Evolutionary conservation across 2,329 filamentous ascomycete species (phyloP).

Genomic region (Ophiostoma himal-ulmi): DNA sequence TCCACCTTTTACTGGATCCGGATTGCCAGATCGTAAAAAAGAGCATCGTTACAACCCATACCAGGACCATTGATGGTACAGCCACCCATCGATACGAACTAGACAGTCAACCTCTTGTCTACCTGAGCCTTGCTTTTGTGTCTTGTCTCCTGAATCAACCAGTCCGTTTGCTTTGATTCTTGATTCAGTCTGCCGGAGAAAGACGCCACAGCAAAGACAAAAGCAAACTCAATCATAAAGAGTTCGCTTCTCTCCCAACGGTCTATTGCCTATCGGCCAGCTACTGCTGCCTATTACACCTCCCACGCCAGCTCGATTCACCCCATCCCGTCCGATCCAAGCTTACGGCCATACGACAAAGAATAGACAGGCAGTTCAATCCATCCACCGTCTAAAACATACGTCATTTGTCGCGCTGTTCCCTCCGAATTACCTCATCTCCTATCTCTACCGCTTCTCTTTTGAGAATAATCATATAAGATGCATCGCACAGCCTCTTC

Average conservation of each 20-base stretch:
- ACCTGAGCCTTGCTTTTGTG: neutral
- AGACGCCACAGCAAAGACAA: neutral
- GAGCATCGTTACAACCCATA: neutral
- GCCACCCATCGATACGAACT: neutral
- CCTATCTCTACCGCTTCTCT: neutral
- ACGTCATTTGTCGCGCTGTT: constrained; percentile 3
- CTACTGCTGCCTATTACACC: neutral
- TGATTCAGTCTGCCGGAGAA: neutral
- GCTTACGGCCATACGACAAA: constrained; percentile 7
- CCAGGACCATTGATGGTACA: constrained; percentile 1
- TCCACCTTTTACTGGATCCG: neutral
- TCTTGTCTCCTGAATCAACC: neutral
- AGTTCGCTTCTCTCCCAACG: neutral
- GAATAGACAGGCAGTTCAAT: neutral
- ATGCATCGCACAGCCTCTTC: constrained; percentile 31
- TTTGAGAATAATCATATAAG: neutral
- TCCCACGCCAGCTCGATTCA: constrained; percentile 3
- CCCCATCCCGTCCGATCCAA: neutral
- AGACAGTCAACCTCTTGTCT: neutral
- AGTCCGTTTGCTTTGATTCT: neutral
- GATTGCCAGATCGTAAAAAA: constrained; percentile 4
- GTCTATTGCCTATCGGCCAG: neutral
- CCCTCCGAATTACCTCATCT: neutral
- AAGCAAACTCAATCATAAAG: neutral
- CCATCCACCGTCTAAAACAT: neutral